Evolutionary conservation across 2,329 filamentous ascomycete species (phyloP), one percentile per base, ranked within the genome.

Genomic region (Trichoderma asperellum): DNA sequence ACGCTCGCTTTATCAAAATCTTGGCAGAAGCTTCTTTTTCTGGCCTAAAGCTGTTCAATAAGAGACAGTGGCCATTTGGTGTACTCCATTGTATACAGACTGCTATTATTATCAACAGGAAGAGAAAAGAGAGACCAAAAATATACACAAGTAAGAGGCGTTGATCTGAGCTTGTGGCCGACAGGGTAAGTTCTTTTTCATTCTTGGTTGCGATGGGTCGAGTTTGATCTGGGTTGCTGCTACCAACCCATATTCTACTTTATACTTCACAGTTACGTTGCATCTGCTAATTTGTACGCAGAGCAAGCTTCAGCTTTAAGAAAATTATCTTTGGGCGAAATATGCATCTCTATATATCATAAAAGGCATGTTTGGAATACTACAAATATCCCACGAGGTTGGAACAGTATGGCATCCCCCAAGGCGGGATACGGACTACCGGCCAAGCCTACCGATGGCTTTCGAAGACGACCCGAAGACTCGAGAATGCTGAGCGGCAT

Each of bases 371-470:
- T 64, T 70, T 34, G 56, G 68, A 56, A 49, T 18, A 68, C 62
- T 49, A 74, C 62, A 72, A 70, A 74, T 68, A 34, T 27, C 60
- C 60, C 57, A 74, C 70, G 75, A 76, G 73, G 72, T 75, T 74
- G 77, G 77, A 76, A 74, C 70, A 81, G 69, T 71, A 84, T 84
- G 83, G 81, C 82, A 77, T 81, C 82, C 74, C 76, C 79, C 68
- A 79, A 78, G 75, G 76, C 76, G 71, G 79, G 79, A 68, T 80
- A 79, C 73, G 80, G 82, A 69, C 77, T 82, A 61, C 81, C 80
- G 14, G 74, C 79, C 69, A 78, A 81, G 70, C 79, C 82, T 72
- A 76, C 76, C 47, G 81, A 83, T 59, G 75, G 77, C 62, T 73
- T 76, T 72, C 74, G 78, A 68, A 75, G 76, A 68, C 76, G 73